These are phyloP conservation scores for Sporodiniella umbellata DNA, from an alignment of 371 early-diverging fungal genomes.

Conservation along the genomic window DNA sequence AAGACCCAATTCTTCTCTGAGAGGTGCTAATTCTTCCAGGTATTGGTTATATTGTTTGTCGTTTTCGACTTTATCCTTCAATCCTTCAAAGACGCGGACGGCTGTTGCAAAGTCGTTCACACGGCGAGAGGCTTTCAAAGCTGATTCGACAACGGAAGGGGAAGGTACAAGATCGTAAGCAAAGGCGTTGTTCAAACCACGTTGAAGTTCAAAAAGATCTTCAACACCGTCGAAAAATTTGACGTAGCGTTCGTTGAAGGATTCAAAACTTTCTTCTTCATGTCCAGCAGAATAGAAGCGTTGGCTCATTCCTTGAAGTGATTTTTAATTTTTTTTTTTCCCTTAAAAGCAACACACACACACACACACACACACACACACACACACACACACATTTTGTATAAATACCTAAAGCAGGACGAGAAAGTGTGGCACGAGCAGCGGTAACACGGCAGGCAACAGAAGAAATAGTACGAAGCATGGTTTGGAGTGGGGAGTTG, in stretches of 20 bases:
- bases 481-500: conserved; percentile 36
- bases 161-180: conserved; percentile 94
- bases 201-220: conserved; percentile 95
- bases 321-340: not conserved
- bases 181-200: conserved; percentile 95
- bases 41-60: conserved; percentile 85
- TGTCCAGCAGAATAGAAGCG: conserved; percentile 67
- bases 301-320: conserved; percentile 31
- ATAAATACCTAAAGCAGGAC: conserved; percentile 29
- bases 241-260: conserved; percentile 77
- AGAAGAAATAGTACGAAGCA: conserved; percentile 51
- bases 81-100: conserved; percentile 90
- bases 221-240: conserved; percentile 89
- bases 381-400: too few species aligned
- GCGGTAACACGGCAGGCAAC: conserved; percentile 35
- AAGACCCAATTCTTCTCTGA: conserved; percentile 85
- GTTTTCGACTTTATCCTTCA: conserved; percentile 86
- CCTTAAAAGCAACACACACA: too few species aligned
- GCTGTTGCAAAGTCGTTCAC: conserved; percentile 92
- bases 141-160: conserved; percentile 82
- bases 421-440: conserved; percentile 30
- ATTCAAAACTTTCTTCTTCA: conserved; percentile 77
- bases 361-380: too few species aligned
- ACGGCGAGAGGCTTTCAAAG: conserved; percentile 86
- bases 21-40: conserved; percentile 80